Evolutionary conservation across 768 basidiomycete species (phyloP), one percentile per base, ranked within the genome.

Genomic region (Tubosaeta brunneosetosa): DNA sequence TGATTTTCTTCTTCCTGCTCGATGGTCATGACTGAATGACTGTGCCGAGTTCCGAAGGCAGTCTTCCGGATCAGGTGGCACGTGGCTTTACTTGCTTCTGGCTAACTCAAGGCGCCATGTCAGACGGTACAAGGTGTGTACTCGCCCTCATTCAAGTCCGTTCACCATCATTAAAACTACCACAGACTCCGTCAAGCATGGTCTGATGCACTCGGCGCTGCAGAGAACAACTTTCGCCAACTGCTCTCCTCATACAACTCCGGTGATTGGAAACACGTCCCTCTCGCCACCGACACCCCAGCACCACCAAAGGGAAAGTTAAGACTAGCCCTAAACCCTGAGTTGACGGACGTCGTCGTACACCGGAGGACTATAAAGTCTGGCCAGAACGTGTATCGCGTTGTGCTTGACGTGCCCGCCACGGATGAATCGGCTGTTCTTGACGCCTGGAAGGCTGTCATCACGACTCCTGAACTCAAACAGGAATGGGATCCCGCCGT

Each of bases 401-500:
- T 92, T 16, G 78, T 90, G 9, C 76, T 94, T 44, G 94, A 97
- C 62, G 77, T 94, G 9, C 79, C 85, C 7, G 70, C 75, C 8
- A 74, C 72, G n/a, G 83, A 85, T 34, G 74, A 76, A 34, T 64
- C 74, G 4, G 71, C 79, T 12, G 78, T 83, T 14, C 73, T 94
- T 53, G 89, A 91, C 49, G 74, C 87, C 40, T 90, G 86, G 90
- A 86, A 85, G 65, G 81, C 88, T 22, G 81, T 91, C 8, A 70
- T 98, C 43, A 78, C 80, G 2, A 94, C 93, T 2, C 89, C 93
- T 0, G 94, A 97, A 68, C 76, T 94, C 22, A 74, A 92, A 55
- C 84, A 87, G 65, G 86, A 91, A 62, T 92, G 93, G 94, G 95
- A 97, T 67, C 91, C 91, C 22, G 87, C 94, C 34, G 95, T 97